These are phyloP conservation scores for Butyriboletus loyo DNA, from an alignment of 768 basidiomycete species.

Conservation along the genomic window DNA sequence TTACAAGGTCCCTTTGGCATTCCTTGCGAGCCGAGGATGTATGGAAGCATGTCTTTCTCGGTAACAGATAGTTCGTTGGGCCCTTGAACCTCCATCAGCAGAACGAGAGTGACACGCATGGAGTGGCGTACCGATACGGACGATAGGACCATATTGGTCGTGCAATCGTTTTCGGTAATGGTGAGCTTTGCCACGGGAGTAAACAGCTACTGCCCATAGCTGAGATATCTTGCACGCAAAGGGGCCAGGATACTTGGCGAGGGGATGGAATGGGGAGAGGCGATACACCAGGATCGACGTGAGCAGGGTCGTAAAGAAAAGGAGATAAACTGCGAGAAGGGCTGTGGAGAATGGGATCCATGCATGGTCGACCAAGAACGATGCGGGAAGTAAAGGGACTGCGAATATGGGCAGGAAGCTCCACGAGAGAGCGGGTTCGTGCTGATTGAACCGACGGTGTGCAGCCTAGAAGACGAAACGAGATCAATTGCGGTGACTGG, in stretches of 20 bases:
- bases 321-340: constrained; percentile 10
- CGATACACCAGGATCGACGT: constrained; percentile 34
- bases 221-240: constrained; percentile 30
- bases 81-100: constrained; percentile 24
- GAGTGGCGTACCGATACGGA: constrained; percentile 30
- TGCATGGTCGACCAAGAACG: constrained; percentile 6
- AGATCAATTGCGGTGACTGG: neutral
- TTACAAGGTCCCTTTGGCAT: constrained; percentile 31
- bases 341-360: constrained; percentile 4
- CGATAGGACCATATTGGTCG: constrained; percentile 29
- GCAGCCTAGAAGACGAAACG: constrained; percentile 1
- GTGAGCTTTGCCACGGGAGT: constrained; percentile 18
- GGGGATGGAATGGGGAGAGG: constrained; percentile 38
- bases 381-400: constrained; percentile 13
- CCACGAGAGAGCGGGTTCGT: constrained; percentile 18
- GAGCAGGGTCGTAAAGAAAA: constrained; percentile 20
- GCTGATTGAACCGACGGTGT: constrained; percentile 16
- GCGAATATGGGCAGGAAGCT: constrained; percentile 8
- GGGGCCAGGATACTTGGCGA: constrained; percentile 38
- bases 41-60: constrained; percentile 21
- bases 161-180: constrained; percentile 25
- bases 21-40: constrained; percentile 26
- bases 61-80: constrained; percentile 38
- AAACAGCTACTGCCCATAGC: constrained; percentile 22
- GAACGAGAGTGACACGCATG: neutral